Evolutionary conservation across 164 flowering plant genomes (phyloP), one percentile per base, ranked within the genome.

Genomic region (Vitis amurensis): DNA sequence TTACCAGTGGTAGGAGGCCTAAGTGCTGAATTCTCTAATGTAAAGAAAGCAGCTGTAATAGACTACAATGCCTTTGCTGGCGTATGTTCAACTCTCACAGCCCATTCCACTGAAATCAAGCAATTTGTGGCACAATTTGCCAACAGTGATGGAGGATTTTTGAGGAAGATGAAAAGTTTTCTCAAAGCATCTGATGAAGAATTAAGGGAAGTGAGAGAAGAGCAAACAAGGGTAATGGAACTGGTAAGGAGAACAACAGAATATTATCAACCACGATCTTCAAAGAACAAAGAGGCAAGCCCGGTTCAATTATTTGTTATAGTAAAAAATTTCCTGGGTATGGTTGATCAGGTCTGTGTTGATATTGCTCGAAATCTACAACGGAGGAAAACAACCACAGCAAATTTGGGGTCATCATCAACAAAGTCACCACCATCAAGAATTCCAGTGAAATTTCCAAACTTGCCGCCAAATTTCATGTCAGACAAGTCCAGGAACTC

Each of bases 271-370:
- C 75, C 83, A 50, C 79, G 83, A 23, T 66, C 71, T 69, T 63
- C 69, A 17, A 78, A 69, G 49, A 60, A 76, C 8, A 50, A 52
- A 57, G 74, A 23, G 61, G 66, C 73, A 8, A 37, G 63, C 7
- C 81, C 78, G 11, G 73, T 84, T 64, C 84, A 80, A 48, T 27
- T 84, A 48, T 84, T 84, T 69, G 75, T 72, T 1, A 73, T 76
- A 13, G 73, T 84, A 1, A 82, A 69, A 53, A 82, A 84, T 59
- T 84, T 82, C 63, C 77, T 84, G 8, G 66, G 64, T 11, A 82
- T 80, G 85, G 85, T 84, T 11, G 87, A 84, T 69, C 74, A 69
- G 37, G 85, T 68, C 0, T 84, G 87, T 19, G 60, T 78, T 3
- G 79, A 82, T 61, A 77, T 84, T 59, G 58, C 84, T 10, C 48